Percentiles rank a stretch among this genome's conserved stretches.
Evolutionary conservation across 2,329 filamentous ascomycete genomes (phyloP).

Genomic region (Fusarium coicis): DNA sequence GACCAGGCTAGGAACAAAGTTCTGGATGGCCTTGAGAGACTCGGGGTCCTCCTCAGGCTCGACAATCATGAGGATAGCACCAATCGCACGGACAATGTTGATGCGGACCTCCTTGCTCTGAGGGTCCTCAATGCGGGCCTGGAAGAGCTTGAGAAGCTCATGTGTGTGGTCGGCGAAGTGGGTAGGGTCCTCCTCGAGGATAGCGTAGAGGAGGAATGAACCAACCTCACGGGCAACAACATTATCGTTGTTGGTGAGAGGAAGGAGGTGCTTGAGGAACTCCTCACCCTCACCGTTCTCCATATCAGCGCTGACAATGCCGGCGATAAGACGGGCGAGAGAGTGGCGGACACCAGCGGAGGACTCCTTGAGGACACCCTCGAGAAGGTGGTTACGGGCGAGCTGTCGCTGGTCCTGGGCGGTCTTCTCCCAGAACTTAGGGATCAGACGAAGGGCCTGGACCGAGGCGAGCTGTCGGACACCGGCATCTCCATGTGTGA

Average conservation of each 20-base stretch:
- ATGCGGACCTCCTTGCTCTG: conserved; percentile 92
- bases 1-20: conserved; percentile 87
- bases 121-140: conserved; percentile 87
- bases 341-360: conserved; percentile 84
- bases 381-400: conserved; percentile 84
- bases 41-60: conserved; percentile 86
- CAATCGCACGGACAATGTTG: conserved; percentile 92
- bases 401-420: conserved; percentile 79
- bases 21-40: conserved; percentile 79
- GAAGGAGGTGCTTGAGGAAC: conserved; percentile 80
- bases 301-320: conserved; percentile 87
- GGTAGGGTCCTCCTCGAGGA: conserved; percentile 88
- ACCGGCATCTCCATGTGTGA: conserved; percentile 76
- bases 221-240: conserved; percentile 88
- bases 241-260: conserved; percentile 79
- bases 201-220: conserved; percentile 91
- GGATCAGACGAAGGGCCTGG: conserved; percentile 83
- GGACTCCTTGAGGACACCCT: conserved; percentile 84
- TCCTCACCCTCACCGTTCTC: conserved; percentile 79
- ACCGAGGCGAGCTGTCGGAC: conserved; percentile 92
- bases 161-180: conserved; percentile 83
- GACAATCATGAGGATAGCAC: conserved; percentile 86
- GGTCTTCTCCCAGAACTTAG: conserved; percentile 86
- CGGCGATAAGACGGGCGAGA: conserved; percentile 86
- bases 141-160: conserved; percentile 85